Base-by-base conservation (phyloP, 2,329 filamentous ascomycete genomes). In the Corynespora cassiicola region DNA sequence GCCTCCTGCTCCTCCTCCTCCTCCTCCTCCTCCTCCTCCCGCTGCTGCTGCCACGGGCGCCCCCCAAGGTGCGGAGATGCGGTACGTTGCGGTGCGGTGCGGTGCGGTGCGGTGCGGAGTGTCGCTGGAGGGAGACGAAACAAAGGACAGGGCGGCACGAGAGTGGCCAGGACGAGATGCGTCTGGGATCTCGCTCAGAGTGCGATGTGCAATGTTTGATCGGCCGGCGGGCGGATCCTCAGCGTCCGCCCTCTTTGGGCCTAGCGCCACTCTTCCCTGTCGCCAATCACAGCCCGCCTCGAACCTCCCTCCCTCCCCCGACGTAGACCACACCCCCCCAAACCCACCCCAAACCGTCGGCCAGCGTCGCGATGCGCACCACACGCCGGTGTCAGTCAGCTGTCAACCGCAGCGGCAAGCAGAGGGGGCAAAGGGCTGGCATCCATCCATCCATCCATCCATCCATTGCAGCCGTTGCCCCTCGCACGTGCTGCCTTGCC, bases 161-260 rank as follows among this genome's bases (percentile, higher is more conserved):
- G 30, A 32, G n/a, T n/a, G n/a, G n/a, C n/a, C n/a, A 36, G 42
- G 35, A 28, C 33, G 34, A 35, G 41, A 16, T 27, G 38, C 40
- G 52, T 48, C 42, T 38, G 30, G 31, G 36, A 42, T 42, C 38
- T 37, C 25, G 36, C 36, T 18, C 14, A 17, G 7, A 22, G 44
- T 45, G 39, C 46, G 52, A 52, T 44, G 52, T n/a, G n/a, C 50
- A 27, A 46, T 45, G 59, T 53, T 48, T 58, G 61, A 64, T 63
- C 58, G 52, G 50, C 60, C 61, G 60, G 60, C 52, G 56, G 52
- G 54, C 48, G 49, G 57, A 51, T 52, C n/a, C n/a, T n/a, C n/a
- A n/a, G n/a, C n/a, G n/a, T n/a, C 52, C 39, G 47, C 36, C 41
- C 50, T 42, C 28, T 47, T 50, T 36, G 28, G 47, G 54, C 20